Evolutionary conservation across 306 rosid genomes (phyloP).

Genomic region (Abrus precatorius): DNA sequence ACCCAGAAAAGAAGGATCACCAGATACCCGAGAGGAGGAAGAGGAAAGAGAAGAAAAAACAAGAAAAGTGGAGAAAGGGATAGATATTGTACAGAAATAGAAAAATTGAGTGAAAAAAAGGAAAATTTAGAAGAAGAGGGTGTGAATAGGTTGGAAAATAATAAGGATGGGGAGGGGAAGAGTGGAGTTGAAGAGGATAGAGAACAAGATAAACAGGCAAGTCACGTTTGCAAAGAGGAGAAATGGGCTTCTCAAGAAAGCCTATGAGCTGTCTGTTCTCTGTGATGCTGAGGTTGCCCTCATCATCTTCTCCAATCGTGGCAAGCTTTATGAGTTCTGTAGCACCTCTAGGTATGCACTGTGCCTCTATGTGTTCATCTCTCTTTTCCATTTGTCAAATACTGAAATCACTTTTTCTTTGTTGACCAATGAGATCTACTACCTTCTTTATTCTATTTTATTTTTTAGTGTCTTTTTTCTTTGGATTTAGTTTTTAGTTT

Average conservation of each 20-base stretch:
- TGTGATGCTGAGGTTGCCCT: slow-evolving; percentile 98
- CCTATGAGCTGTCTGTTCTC: slow-evolving; percentile 89
- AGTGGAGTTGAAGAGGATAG: slow-evolving; percentile 96
- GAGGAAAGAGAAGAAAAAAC: slow-evolving; percentile 42
- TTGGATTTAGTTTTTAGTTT: slow-evolving; percentile 1
- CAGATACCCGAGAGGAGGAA: slow-evolving; percentile 54
- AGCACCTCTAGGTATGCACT: slow-evolving; percentile 75
- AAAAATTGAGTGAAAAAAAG: slow-evolving; percentile 22
- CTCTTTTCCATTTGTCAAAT: background rate
- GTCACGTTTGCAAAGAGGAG: slow-evolving; percentile 95
- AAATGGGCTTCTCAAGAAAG: slow-evolving; percentile 92
- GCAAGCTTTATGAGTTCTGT: slow-evolving; percentile 90
- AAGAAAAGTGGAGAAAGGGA: slow-evolving; percentile 37
- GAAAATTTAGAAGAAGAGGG: background rate
- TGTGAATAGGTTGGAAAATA: slow-evolving; percentile 12
- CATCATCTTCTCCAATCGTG: slow-evolving; percentile 91
- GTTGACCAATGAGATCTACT: slow-evolving; percentile 41
- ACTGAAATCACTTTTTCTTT: background rate
- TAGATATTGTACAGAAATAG: slow-evolving; percentile 53
- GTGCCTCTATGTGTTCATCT: background rate
- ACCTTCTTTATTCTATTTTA: slow-evolving; percentile 11
- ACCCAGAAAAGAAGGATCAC: slow-evolving; percentile 68
- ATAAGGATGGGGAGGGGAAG: slow-evolving; percentile 87
- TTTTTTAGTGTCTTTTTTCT: background rate
- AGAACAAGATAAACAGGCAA: slow-evolving; percentile 97